Conservation (phyloP, 1,139 yeast genomes). For the Protomyces inundatus region DNA sequence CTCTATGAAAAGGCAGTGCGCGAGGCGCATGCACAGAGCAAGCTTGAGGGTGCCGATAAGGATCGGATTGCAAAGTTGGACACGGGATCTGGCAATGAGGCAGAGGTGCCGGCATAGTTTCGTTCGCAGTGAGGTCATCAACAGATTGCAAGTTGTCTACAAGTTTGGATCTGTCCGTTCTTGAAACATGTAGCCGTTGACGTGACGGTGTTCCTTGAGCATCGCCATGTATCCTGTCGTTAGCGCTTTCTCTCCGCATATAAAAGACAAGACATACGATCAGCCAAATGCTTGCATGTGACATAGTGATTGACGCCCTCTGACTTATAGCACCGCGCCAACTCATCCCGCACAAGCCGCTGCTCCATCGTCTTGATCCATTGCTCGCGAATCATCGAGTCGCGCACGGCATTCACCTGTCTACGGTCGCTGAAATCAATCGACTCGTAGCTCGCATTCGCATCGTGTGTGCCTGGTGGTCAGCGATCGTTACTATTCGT, state of each 20-base stretch:
- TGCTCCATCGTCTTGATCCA: conserved; percentile 31
- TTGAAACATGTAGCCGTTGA: conserved; percentile 9
- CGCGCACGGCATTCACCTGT: conserved; percentile 22
- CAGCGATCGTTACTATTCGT: too few species aligned
- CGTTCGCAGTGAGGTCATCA: neutral
- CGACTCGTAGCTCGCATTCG: neutral
- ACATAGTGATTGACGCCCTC: conserved; percentile 34
- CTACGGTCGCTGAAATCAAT: conserved; percentile 1
- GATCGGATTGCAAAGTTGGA: neutral
- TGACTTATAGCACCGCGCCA: conserved; percentile 32
- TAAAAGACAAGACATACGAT: neutral
- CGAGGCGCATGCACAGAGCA: conserved; percentile 7
- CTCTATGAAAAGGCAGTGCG: conserved; percentile 70
- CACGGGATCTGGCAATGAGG: neutral
- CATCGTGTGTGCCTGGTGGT: neutral
- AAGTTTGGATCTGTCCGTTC: neutral
- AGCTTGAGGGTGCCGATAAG: neutral
- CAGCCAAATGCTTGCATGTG: conserved; percentile 33
- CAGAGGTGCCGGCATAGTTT: neutral
- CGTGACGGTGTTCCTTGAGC: conserved; percentile 25
- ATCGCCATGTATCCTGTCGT: conserved; percentile 16
- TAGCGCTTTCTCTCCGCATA: neutral
- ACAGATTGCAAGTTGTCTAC: neutral
- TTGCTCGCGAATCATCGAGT: conserved; percentile 20
- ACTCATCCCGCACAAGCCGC: conserved; percentile 33